Base-by-base conservation (phyloP, 768 basidiomycete genomes). In the Boletus huronensis region DNA sequence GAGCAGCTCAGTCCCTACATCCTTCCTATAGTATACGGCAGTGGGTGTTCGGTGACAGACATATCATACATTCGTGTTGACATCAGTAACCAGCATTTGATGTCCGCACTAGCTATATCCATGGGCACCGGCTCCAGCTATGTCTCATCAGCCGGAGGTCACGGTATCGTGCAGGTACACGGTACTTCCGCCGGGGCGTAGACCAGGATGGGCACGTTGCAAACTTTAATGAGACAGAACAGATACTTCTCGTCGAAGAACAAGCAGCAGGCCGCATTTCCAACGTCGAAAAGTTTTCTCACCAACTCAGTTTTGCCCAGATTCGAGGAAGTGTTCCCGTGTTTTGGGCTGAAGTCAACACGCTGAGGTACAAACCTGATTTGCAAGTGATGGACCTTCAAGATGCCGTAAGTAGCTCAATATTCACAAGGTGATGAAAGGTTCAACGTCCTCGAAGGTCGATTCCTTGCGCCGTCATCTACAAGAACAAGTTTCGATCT, bases 181-280 rank as follows among this genome's bases (percentile, higher is more conserved):
- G 97, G 47, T 98, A 96, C 79, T 97, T 98, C 75, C 83, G 93
- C 19, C 86, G 97, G 44, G 97, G 97, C 5, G 80, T 99, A 61
- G 94, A 98, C 69, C 75, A 82, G 19, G 77, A 88, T 9, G 97
- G 95, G 2, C 83, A 98, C 68, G 90, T 91, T 39, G 93, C 94
- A 53, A 99, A 99, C 72, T 98, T 93, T 74, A 97, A 98, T 69
- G 97, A 99, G 72, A 96, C 97, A 6, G 97, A 99, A 67, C 97
- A 98, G 69, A 77, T 99, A 54, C 75, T 96, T 26, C 77, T 96
- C 16, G 79, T 95, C 13, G 90, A 93, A 55, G 78, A 76, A 45
- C 77, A 76, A 44, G 73, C 75, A 29, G 72, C 72, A 25, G 77
- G 76, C 35, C 70, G 72, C 25, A 70, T 71, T 38, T 71, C 70